These are phyloP conservation scores for Drechslera avenae DNA, from an alignment of 2,329 filamentous ascomycete species.

Conservation along the genomic window DNA sequence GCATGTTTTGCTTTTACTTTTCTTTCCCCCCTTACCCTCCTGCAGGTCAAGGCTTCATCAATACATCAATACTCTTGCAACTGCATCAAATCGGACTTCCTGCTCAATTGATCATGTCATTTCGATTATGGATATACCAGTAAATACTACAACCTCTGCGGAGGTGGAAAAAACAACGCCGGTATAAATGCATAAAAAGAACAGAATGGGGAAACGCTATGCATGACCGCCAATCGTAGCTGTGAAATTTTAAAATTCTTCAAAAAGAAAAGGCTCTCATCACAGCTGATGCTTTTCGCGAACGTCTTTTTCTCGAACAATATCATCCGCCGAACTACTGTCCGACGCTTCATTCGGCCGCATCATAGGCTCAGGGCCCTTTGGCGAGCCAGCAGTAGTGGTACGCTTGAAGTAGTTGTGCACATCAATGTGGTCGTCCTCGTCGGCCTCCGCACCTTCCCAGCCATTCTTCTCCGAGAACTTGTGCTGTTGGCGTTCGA, in stretches of 20 bases:
- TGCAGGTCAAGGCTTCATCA: no score
- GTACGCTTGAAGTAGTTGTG: conserved; percentile 44
- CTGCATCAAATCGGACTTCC: no score
- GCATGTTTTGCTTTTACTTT: no score
- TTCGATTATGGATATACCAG: not conserved
- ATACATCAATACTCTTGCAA: no score
- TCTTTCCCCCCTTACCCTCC: no score
- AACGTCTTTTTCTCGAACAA: conserved; percentile 13
- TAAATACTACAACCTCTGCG: not conserved
- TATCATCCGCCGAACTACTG: conserved; percentile 18
- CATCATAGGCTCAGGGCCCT: conserved; percentile 24
- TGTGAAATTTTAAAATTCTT: no score
- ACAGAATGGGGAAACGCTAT: not conserved
- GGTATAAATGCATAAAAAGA: conserved; percentile 3
- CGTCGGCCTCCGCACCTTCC: conserved; percentile 36
- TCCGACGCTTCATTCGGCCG: conserved; percentile 22
- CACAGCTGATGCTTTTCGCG: not conserved
- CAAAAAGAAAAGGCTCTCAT: no score
- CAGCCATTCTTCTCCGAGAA: conserved; percentile 40
- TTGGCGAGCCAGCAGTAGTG: conserved; percentile 21
- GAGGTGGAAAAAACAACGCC: not conserved
- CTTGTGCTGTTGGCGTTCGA: conserved; percentile 61
- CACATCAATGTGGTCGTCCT: conserved; percentile 37
- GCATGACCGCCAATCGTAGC: no score
- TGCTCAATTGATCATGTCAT: not conserved